Evolutionary conservation across 2,329 filamentous ascomycete genomes (phyloP).

Genomic region (Hymenoscyphus albidus): DNA sequence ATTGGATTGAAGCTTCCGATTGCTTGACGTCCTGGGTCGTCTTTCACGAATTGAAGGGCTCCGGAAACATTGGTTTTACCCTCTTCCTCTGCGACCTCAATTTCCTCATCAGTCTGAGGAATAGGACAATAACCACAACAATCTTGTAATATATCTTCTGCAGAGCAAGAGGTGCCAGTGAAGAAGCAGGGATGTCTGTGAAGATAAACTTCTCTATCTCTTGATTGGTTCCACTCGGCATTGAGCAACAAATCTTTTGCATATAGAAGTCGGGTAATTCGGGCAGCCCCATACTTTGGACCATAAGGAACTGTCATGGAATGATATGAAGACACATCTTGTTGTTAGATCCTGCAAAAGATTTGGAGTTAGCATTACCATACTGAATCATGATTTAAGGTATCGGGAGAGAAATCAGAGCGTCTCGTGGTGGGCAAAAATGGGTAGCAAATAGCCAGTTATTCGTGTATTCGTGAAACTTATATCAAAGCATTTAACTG

Average conservation of each 20-base stretch:
- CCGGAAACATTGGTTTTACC: constrained; percentile 73
- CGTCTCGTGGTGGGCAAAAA: too few relatives aligned
- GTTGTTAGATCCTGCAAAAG: constrained; percentile 50
- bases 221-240: constrained; percentile 78
- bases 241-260: constrained; percentile 79
- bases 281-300: constrained; percentile 55
- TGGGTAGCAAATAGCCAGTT: too few relatives aligned
- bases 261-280: constrained; percentile 78
- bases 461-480: too few relatives aligned
- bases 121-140: constrained; percentile 78
- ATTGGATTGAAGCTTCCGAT: constrained; percentile 75
- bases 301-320: constrained; percentile 72
- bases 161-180: constrained; percentile 46
- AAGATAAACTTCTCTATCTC: constrained; percentile 70
- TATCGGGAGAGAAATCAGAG: too few relatives aligned
- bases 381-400: too few relatives aligned
- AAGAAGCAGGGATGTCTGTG: constrained; percentile 87
- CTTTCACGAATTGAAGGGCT: constrained; percentile 67
- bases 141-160: constrained; percentile 70
- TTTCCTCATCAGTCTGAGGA: constrained; percentile 66
- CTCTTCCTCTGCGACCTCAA: constrained; percentile 67
- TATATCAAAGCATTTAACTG: too few relatives aligned
- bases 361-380: too few relatives aligned
- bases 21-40: constrained; percentile 74
- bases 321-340: constrained; percentile 76